These are phyloP conservation scores for Fusarium nematophilum DNA, from an alignment of 2,329 filamentous ascomycete species.

Conservation along the genomic window DNA sequence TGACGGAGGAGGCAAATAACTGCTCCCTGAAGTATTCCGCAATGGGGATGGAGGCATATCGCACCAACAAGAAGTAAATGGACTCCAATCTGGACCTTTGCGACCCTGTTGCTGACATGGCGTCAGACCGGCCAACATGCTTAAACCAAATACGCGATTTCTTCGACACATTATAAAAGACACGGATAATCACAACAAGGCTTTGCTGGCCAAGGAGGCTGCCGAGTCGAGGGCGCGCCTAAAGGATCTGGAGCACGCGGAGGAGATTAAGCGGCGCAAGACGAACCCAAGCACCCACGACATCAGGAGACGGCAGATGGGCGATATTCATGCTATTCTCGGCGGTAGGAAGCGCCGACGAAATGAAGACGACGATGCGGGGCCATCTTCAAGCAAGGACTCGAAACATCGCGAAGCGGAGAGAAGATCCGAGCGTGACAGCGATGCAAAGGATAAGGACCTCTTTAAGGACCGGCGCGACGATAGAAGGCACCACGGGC, in stretches of 20 bases:
- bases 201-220: slow-evolving; percentile 84
- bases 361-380: slow-evolving; percentile 38
- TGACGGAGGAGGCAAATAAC: slow-evolving; percentile 82
- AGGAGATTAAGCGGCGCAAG: slow-evolving; percentile 57
- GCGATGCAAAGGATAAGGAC: slow-evolving; percentile 28
- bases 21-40: slow-evolving; percentile 79
- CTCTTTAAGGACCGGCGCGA: slow-evolving; percentile 33
- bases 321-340: slow-evolving; percentile 70
- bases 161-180: slow-evolving; percentile 88
- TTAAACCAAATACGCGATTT: slow-evolving; percentile 93
- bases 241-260: slow-evolving; percentile 65
- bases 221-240: slow-evolving; percentile 81
- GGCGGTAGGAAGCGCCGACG: slow-evolving; percentile 54
- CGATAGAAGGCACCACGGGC: slow-evolving; percentile 38
- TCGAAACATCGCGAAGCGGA: slow-evolving; percentile 22
- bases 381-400: slow-evolving; percentile 28
- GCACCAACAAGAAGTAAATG: slow-evolving; percentile 59
- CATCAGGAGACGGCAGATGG: slow-evolving; percentile 68
- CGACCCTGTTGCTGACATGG: slow-evolving; percentile 33
- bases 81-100: slow-evolving; percentile 6
- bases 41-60: slow-evolving; percentile 77
- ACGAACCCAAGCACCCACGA: slow-evolving; percentile 60
- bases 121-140: slow-evolving; percentile 71
- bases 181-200: slow-evolving; percentile 89
- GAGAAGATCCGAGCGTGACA: slow-evolving; percentile 10